Evolutionary conservation across 2,329 filamentous ascomycete genomes (phyloP), one percentile per base, ranked within the genome.

Genomic region (Fusarium albidum): DNA sequence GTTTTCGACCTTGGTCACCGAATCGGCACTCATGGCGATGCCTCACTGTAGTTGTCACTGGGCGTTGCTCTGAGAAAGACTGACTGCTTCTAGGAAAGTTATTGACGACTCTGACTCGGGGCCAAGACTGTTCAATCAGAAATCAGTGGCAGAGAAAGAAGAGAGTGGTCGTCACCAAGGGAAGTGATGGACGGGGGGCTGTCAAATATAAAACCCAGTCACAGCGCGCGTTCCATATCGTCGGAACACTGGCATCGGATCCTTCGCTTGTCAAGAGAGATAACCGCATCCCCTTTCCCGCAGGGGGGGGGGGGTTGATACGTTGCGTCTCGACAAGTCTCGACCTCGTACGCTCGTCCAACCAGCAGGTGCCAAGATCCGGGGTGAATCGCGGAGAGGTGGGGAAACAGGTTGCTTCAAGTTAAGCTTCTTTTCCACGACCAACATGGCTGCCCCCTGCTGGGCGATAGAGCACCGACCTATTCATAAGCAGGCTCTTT

Each of bases 281-380:
- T 28, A 39, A 17, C 35, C n/a, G 10, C 9, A 15, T 7, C 37
- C 25, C 37, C 14, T 27, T 13, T 27, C 13, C 37, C 25, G 37
- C 13, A 7, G 21, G 21, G 9, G 15, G 21, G 21, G 21, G 9
- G 15, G 2, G 7, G 26, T 39, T 39, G 14, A 14, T 18, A 17
- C 18, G 14, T 35, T 7, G 10, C 15, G n/a, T 27, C 18, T 21
- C 37, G 11, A 14, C 6, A 9, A 39, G 21, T 9, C 37, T 15
- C 32, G n/a, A 25, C 11, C 9, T 39, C 44, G 17, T 32, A 46
- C 29, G 21, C 25, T 12, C 2, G 14, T 47, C 27, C 44, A 39
- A 39, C 44, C 5, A 39, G 18, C 9, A 28, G 25, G 21, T 31
- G 44, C 44, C 44, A 47, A 47, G 44, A 47, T 47, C 34, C 27